Evolutionary conservation across 2,329 filamentous ascomycete genomes (phyloP).

Genomic region (Claviceps africana): DNA sequence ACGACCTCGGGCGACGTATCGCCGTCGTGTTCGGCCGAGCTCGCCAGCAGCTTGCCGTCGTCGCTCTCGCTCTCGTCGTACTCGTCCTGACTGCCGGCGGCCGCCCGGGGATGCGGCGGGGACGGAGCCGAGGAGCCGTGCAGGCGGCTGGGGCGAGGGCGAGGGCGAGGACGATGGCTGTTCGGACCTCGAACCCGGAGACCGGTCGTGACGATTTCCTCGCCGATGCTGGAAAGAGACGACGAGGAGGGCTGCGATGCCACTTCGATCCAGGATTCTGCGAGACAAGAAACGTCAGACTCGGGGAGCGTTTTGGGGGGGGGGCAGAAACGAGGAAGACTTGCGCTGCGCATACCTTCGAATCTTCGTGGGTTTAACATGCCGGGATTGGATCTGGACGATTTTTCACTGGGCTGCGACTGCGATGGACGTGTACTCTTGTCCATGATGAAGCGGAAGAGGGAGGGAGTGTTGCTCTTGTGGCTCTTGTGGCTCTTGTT

Average conservation of each 20-base stretch:
- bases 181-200: constrained; percentile 55
- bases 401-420: constrained; percentile 10
- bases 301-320: neutral
- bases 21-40: constrained; percentile 40
- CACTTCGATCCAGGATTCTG: constrained; percentile 95
- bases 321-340: neutral
- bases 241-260: constrained; percentile 87
- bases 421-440: constrained; percentile 14
- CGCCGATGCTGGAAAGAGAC: constrained; percentile 69
- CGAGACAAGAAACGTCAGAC: constrained; percentile 8
- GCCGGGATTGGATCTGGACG: constrained; percentile 17
- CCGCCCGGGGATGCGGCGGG: constrained; percentile 13
- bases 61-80: constrained; percentile 89
- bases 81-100: constrained; percentile 75
- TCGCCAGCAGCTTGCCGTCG: constrained; percentile 53
- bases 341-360: constrained; percentile 18
- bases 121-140: no score
- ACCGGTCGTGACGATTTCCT: constrained; percentile 85
- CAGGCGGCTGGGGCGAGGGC: no score
- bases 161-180: constrained; percentile 41
- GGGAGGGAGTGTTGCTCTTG: neutral
- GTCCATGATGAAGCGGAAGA: constrained; percentile 12
- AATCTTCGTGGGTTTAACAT: constrained; percentile 20
- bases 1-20: constrained; percentile 22
- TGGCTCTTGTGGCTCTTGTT: neutral